These are phyloP conservation scores for Vitis riparia DNA, from an alignment of 164 flowering plant genomes.

Conservation along the genomic window DNA sequence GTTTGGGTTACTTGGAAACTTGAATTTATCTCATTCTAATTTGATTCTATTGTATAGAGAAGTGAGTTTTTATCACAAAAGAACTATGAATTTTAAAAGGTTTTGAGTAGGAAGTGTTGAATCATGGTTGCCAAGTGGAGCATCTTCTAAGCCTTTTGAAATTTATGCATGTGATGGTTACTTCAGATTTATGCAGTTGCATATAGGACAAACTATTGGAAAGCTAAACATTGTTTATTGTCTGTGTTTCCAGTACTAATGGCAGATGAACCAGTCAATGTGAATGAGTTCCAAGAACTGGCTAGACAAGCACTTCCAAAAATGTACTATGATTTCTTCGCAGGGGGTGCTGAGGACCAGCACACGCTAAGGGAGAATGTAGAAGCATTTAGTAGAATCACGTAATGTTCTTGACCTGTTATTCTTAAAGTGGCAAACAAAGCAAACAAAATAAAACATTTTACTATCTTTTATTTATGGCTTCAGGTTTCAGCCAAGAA, in stretches of 20 bases:
- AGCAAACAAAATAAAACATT: not conserved
- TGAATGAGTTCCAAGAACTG: slow-evolving; percentile 67
- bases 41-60: too few relatives aligned
- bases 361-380: slow-evolving; percentile 59
- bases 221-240: not conserved
- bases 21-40: too few relatives aligned
- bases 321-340: slow-evolving; percentile 71
- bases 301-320: slow-evolving; percentile 73
- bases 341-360: slow-evolving; percentile 85
- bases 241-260: slow-evolving; percentile 31
- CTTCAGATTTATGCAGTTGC: too few relatives aligned
- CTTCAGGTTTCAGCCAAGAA: slow-evolving; percentile 70
- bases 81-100: too few relatives aligned
- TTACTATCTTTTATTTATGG: slow-evolving; percentile 5
- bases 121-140: too few relatives aligned
- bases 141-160: too few relatives aligned
- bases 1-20: too few relatives aligned
- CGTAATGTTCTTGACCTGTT: slow-evolving; percentile 27
- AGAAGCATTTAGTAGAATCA: slow-evolving; percentile 68
- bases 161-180: too few relatives aligned
- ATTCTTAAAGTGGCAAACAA: not conserved
- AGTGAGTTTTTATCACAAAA: too few relatives aligned
- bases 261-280: slow-evolving; percentile 61
- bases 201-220: too few relatives aligned
- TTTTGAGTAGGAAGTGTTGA: too few relatives aligned